Percentiles rank a stretch among this genome's conserved stretches.
These are phyloP conservation scores for Oryza nivara DNA, from an alignment of 176 grass and related monocot genomes.

Conservation along the genomic window DNA sequence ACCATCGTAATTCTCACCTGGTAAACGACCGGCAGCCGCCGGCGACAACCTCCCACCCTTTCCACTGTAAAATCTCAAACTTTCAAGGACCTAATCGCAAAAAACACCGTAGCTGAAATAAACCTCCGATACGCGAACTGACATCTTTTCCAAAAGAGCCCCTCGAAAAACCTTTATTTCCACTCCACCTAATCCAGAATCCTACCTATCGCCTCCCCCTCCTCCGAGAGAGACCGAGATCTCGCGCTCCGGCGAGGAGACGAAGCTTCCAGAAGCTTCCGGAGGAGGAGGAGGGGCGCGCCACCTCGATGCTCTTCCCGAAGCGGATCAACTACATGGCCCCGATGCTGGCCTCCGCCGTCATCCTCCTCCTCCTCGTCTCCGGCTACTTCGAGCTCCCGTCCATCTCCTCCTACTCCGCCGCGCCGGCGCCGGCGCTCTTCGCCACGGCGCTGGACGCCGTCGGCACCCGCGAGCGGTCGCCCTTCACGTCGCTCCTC, in stretches of 20 bases:
- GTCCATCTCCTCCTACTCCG: conserved; percentile 56
- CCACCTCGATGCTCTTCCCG: conserved; percentile 48
- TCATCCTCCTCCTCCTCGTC: conserved; percentile 64
- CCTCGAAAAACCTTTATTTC: neutral
- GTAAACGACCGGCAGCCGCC: conserved; percentile 7
- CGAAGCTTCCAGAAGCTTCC: neutral
- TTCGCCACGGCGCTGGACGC: conserved; percentile 52
- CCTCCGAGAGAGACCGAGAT: conserved; percentile 38
- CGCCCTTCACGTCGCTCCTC: conserved; percentile 62
- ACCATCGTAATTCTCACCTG: neutral
- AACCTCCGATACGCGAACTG: neutral
- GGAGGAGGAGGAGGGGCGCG: neutral
- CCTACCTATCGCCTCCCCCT: neutral
- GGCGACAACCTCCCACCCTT: no score
- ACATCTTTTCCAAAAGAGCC: neutral
- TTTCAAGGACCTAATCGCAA: neutral
- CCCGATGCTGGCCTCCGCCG: conserved; percentile 63
- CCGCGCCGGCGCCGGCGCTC: conserved; percentile 25
- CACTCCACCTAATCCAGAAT: neutral
- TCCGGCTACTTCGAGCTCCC: conserved; percentile 67
- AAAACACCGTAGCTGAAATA: neutral
- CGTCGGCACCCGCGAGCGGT: conserved; percentile 46
- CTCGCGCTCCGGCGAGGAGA: conserved; percentile 35
- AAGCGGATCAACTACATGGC: conserved; percentile 79
- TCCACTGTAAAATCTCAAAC: neutral